Evolutionary conservation across 1,284 basidiomycete genomes (phyloP), one percentile per base, ranked within the genome.

Genomic region (Malassezia vespertilionis): DNA sequence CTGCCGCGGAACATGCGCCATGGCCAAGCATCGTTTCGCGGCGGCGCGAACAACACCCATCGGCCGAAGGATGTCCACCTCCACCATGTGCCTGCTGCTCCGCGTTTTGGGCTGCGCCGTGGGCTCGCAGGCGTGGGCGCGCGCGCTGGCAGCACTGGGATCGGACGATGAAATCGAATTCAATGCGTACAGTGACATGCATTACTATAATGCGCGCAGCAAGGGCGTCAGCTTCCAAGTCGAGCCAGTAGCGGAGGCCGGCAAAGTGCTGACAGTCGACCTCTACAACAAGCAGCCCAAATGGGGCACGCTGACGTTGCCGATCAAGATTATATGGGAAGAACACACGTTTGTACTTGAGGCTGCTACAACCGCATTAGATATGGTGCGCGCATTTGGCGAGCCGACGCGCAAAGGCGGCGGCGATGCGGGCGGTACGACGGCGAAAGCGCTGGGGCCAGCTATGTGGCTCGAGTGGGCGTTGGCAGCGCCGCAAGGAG

Each of bases 401-500:
- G 46, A 48, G 35, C 46, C 46, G 5, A 11, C 18, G n/a, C 39
- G 46, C 22, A 48, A 48, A 23, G 46, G 46, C 33, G 46, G 46
- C 9, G 40, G 39, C 15, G 23, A 43, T 1, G 41, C 22, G 5
- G 41, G 32, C 7, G 41, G 32, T 17, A 10, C 41, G 7, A 26
- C 41, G 4, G 24, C 33, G 14, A n/a, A 15, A 5, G 39, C 38
- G 18, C 18, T 41, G 15, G 46, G 46, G 0, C 46, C 46, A 2
- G 46, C 40, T 10, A 27, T 39, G 33, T 48, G 46, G 46, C 30
- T 40, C 17, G 46, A 48, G 23, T 48, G 46, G 46, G n/a, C 21
- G 15, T 18, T 33, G 1, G 1, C 14, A 10, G 11, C 28, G 3
- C 15, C 27, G 17, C 10, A 21, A 4, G 7, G 18, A 12, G 1